phyloP scores from a whole-genome alignment of 768 basidiomycete genomes.

The Macrocybe gigantea region DNA sequence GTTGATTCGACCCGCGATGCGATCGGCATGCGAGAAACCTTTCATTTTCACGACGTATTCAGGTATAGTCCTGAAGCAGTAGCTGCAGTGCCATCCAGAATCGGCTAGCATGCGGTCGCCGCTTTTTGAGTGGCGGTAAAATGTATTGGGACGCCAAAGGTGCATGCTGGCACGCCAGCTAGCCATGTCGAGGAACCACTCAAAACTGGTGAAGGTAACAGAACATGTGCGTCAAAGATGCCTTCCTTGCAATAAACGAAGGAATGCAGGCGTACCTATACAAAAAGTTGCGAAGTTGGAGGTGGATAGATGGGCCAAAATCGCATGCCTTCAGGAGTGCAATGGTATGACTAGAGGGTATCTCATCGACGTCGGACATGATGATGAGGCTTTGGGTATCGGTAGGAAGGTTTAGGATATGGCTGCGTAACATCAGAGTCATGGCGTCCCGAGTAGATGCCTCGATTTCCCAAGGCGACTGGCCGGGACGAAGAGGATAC shows the following conservation, averaged over 20 bases:
- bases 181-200: conserved; percentile 49
- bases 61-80: conserved; percentile 54
- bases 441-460: conserved; percentile 40
- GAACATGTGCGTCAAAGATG: no score
- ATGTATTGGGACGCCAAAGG: conserved; percentile 33
- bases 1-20: conserved; percentile 41
- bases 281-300: conserved; percentile 54
- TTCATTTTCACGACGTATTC: conserved; percentile 58
- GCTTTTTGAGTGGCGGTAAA: conserved; percentile 46
- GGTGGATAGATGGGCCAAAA: conserved; percentile 47
- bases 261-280: conserved; percentile 39
- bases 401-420: conserved; percentile 25
- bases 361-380: conserved; percentile 62
- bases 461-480: conserved; percentile 48
- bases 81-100: conserved; percentile 67
- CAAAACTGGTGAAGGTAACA: conserved; percentile 31
- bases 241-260: background rate
- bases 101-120: conserved; percentile 47
- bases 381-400: conserved; percentile 39
- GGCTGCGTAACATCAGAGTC: conserved; percentile 36
- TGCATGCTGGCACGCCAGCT: conserved; percentile 56
- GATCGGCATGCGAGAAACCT: conserved; percentile 58
- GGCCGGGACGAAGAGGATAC: conserved; percentile 30
- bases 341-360: conserved; percentile 48
- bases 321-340: conserved; percentile 47